Base-by-base conservation (phyloP, 2,329 filamentous ascomycete genomes). In the Pyricularia grisea region DNA sequence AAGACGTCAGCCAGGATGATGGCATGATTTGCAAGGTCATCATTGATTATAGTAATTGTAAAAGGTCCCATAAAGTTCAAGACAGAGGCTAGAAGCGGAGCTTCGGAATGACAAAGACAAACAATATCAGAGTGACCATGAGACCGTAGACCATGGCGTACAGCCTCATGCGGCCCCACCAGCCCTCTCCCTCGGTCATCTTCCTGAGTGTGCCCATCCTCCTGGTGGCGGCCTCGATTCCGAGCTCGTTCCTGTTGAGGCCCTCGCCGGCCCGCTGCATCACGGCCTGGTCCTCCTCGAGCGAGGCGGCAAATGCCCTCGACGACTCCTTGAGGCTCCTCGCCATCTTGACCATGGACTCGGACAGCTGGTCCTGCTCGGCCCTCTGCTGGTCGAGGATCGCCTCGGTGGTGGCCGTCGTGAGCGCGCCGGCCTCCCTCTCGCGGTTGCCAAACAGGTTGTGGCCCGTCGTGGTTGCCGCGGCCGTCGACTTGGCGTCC, bases 101-200 rank as follows among this genome's bases (percentile, higher is more conserved):
- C 82, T 97, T 98, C 0, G 94, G 94, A 76, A 93, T 81, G 67
- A 94, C 85, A 81, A 94, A 94, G 14, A 97, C 94, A 72, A 97
- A 79, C 76, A 96, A 74, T 50, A 97, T 81, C 23, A 93, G 86
- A 30, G 88, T 80, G n/a, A 96, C 74, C 89, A 93, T 94, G 71
- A 97, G 78, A 33, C 87, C 92, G 74, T 90, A 91, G 66, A 97
- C 93, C 85, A 92, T 91, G 58, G 84, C 90, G 81, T 95, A 97
- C 71, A 97, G 82, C 79, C 94, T 83, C 82, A 97, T 87, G 68
- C 94, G 82, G 6, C 91, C 93, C 88, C 87, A 93, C 91, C 91
- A 96, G 0, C 93, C 93, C 76, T 90, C 90, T 3, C 93, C 94
- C 81, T 97, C 94, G 20, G 90, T 93, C 88, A 97, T 93, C 68